Conservation (phyloP, 768 basidiomycete species). For the Suillus paluster region DNA sequence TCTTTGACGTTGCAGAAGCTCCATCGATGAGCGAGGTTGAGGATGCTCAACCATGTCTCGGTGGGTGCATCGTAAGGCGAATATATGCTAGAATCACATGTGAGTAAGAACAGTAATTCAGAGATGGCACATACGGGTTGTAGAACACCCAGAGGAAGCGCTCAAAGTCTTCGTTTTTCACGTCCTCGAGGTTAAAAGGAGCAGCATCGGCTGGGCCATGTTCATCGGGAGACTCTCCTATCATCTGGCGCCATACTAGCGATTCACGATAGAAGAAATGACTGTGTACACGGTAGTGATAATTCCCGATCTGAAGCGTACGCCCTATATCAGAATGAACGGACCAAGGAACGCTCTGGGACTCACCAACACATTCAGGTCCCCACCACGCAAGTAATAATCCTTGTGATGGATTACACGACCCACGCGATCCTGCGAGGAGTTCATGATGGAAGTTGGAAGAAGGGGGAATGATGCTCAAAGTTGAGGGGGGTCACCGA, state of each 20-base stretch:
- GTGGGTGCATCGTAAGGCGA: slow-evolving; percentile 55
- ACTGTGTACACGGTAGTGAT: slow-evolving; percentile 38
- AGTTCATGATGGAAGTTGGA: not conserved
- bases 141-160: slow-evolving; percentile 60
- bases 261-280: slow-evolving; percentile 45
- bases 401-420: slow-evolving; percentile 31
- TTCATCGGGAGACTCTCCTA: slow-evolving; percentile 13
- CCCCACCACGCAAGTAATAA: slow-evolving; percentile 60
- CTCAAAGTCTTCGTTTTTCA: slow-evolving; percentile 45
- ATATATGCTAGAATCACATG: slow-evolving; percentile 46
- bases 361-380: slow-evolving; percentile 57
- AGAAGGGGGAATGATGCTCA: not conserved
- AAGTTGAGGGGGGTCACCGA: not conserved
- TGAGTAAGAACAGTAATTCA: not conserved
- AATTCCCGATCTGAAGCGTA: slow-evolving; percentile 36
- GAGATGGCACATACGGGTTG: slow-evolving; percentile 45
- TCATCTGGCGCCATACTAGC: slow-evolving; percentile 28
- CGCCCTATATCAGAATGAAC: not conserved
- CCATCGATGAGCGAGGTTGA: slow-evolving; percentile 60
- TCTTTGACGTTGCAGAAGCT: slow-evolving; percentile 51
- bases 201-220: not conserved
- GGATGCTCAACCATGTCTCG: slow-evolving; percentile 57
- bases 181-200: slow-evolving; percentile 30
- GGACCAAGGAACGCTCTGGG: not conserved
- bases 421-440: slow-evolving; percentile 13